Percentiles rank a stretch among this genome's conserved stretches.
These are phyloP conservation scores for Pyrenochaeta sp. DNA, from an alignment of 2,329 filamentous ascomycete genomes.

Conservation along the genomic window DNA sequence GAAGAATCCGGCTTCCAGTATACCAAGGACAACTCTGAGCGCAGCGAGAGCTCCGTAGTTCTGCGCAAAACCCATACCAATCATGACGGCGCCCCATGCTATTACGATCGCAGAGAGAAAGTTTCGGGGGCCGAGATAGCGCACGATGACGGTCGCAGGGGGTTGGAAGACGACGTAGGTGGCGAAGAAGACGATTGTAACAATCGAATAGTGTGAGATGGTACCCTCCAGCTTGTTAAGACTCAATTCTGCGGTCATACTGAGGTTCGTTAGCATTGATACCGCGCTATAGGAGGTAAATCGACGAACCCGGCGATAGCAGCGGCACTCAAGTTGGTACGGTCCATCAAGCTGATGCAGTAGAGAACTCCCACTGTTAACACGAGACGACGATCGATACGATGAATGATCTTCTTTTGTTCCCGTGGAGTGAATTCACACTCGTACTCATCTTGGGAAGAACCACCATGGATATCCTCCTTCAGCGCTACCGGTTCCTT, in stretches of 20 bases:
- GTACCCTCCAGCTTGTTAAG: constrained; percentile 36
- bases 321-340: constrained; percentile 78
- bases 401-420: constrained; percentile 72
- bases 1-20: constrained; percentile 53
- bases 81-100: constrained; percentile 55
- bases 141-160: constrained; percentile 51
- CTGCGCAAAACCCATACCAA: constrained; percentile 53
- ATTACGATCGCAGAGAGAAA: constrained; percentile 47
- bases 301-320: constrained; percentile 70
- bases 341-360: constrained; percentile 79
- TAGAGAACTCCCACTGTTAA: constrained; percentile 67
- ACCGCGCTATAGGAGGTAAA: constrained; percentile 5
- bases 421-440: constrained; percentile 66
- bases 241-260: constrained; percentile 52
- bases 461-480: constrained; percentile 35
- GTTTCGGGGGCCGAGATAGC: constrained; percentile 52
- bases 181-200: constrained; percentile 62
- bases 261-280: constrained; percentile 34
- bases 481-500: constrained; percentile 29
- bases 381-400: constrained; percentile 69
- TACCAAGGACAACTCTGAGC: constrained; percentile 50
- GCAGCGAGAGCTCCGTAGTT: constrained; percentile 48
- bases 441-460: constrained; percentile 38
- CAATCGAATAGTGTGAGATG: constrained; percentile 60
- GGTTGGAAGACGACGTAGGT: constrained; percentile 55